Conservation (phyloP, 2,329 filamentous ascomycete genomes). For the Alternaria burnsii region DNA sequence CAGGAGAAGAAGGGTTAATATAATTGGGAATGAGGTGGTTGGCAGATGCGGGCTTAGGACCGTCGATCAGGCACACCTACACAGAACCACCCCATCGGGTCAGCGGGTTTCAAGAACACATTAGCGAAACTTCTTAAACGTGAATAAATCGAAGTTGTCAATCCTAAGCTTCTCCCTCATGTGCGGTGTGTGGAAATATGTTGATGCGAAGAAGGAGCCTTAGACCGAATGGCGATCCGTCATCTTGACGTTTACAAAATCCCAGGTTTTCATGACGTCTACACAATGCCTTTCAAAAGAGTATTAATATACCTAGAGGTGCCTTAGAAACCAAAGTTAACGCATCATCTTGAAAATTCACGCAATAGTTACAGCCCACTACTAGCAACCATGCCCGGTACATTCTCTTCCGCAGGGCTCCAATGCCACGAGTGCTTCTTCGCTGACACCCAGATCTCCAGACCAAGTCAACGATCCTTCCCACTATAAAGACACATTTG, state of each 20-base stretch:
- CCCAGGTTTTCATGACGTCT: neutral
- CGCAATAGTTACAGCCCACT: no score
- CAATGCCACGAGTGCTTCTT: no score
- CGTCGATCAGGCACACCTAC: neutral
- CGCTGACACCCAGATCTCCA: no score
- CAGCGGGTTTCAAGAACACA: neutral
- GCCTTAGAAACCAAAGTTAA: no score
- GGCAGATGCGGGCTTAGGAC: neutral
- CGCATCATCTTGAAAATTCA: no score
- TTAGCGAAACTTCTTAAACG: neutral
- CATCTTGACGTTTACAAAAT: conserved; percentile 1
- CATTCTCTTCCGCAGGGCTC: no score
- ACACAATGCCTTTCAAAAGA: neutral
- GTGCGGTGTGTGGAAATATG: neutral
- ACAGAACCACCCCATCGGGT: neutral
- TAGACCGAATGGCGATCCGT: neutral
- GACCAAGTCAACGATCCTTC: no score
- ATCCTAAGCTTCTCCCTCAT: neutral
- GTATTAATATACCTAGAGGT: neutral
- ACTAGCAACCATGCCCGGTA: no score
- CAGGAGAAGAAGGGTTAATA: conserved; percentile 4
- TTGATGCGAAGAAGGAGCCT: neutral
- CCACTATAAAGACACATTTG: no score
- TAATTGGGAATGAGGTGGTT: neutral
- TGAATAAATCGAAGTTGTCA: neutral